A percentile compares a stretch with the other conserved stretches of the same genome.
Evolutionary conservation across 306 rosid species (phyloP).

Genomic region (Glycine tomentella): DNA sequence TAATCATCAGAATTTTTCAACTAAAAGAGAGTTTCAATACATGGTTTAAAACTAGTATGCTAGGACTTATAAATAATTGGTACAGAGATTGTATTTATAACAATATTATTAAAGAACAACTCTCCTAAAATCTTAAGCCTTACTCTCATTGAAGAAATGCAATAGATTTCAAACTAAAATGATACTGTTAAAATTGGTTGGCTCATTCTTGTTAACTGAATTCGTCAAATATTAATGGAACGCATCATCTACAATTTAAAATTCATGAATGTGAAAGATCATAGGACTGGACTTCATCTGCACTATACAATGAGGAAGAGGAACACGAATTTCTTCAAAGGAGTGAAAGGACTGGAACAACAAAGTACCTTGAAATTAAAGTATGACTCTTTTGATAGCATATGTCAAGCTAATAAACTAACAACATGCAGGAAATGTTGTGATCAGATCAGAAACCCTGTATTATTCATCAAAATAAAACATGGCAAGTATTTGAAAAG

Average conservation of each 20-base stretch:
- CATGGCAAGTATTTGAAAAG: background rate
- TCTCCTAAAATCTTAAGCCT: constrained; percentile 6
- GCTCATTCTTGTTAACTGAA: background rate
- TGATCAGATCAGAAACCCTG: background rate
- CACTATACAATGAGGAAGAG: background rate
- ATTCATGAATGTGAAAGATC: background rate
- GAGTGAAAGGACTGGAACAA: background rate
- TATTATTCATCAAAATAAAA: constrained; percentile 15
- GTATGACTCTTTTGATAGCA: background rate
- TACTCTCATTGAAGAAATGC: constrained; percentile 14
- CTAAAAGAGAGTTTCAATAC: background rate
- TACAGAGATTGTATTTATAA: constrained; percentile 1
- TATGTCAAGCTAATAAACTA: constrained; percentile 12
- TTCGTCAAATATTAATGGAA: background rate
- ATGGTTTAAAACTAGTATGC: background rate
- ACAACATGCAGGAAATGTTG: background rate
- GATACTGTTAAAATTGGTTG: background rate
- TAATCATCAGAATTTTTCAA: background rate
- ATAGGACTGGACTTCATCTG: background rate
- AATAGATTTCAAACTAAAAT: constrained; percentile 15
- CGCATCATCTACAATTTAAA: constrained; percentile 5
- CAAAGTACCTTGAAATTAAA: background rate
- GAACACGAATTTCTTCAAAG: background rate
- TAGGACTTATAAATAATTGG: background rate
- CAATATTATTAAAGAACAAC: constrained; percentile 14